phyloP scores from a whole-genome alignment of 495 filamentous ascomycete genomes.

The Pyronema domesticum region DNA sequence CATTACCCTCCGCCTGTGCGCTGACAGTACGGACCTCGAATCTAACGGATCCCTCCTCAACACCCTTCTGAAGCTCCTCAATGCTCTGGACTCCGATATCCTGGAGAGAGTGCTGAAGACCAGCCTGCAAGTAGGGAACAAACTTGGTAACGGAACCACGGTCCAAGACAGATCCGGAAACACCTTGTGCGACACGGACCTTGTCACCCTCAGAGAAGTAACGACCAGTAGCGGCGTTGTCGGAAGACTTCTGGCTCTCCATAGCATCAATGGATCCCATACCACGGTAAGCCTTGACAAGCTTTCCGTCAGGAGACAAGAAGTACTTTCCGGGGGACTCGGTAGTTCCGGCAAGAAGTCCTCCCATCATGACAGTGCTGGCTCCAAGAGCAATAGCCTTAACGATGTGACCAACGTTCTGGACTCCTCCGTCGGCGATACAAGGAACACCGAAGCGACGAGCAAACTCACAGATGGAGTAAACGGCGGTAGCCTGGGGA shows the following conservation, averaged over 20 bases:
- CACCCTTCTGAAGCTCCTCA: slow-evolving; percentile 53
- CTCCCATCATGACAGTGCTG: slow-evolving; percentile 98
- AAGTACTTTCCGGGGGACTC: slow-evolving; percentile 96
- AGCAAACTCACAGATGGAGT: slow-evolving; percentile 73
- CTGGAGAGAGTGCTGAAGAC: slow-evolving; percentile 91
- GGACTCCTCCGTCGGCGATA: slow-evolving; percentile 93
- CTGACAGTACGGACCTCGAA: slow-evolving; percentile 90
- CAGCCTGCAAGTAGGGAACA: slow-evolving; percentile 82
- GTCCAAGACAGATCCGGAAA: slow-evolving; percentile 54
- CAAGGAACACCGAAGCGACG: slow-evolving; percentile 89
- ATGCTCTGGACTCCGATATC: slow-evolving; percentile 78
- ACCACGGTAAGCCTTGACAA: slow-evolving; percentile 96
- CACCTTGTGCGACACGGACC: slow-evolving; percentile 90
- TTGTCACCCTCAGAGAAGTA: slow-evolving; percentile 97
- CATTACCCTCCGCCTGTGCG: slow-evolving; percentile 85
- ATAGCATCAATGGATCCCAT: slow-evolving; percentile 99
- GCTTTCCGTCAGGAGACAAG: slow-evolving; percentile 81
- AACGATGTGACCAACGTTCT: slow-evolving; percentile 97
- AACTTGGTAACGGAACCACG: slow-evolving; percentile 80
- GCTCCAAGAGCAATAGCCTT: slow-evolving; percentile 92
- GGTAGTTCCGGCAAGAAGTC: slow-evolving; percentile 87
- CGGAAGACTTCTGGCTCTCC: slow-evolving; percentile 93
- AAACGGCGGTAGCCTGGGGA: slow-evolving; percentile 83
- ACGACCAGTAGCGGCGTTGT: slow-evolving; percentile 88
- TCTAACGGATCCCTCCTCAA: slow-evolving; percentile 57